These are phyloP conservation scores for Rosa chinensis DNA, from an alignment of 306 rosid genomes.

Conservation along the genomic window DNA sequence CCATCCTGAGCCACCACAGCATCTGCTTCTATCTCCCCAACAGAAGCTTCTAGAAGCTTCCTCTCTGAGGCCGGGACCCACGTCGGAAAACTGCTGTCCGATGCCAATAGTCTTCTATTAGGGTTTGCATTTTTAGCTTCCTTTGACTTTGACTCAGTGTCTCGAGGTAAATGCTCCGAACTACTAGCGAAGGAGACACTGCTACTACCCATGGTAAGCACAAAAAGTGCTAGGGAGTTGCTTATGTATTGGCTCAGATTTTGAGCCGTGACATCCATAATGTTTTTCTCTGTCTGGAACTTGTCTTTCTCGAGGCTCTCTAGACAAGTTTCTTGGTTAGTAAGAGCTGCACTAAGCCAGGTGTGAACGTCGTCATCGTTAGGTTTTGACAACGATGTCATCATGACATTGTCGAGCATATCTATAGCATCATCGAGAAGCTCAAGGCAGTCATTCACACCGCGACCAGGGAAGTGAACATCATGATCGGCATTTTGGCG, in stretches of 20 bases:
- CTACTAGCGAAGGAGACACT: not conserved
- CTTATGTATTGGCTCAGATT: slow-evolving; percentile 20
- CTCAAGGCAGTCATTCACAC: slow-evolving; percentile 33
- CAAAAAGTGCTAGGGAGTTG: slow-evolving; percentile 24
- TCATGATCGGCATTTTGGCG: not conserved
- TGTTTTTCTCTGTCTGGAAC: not conserved
- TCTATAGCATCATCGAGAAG: slow-evolving; percentile 33
- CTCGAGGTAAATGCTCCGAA: not conserved
- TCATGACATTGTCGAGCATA: slow-evolving; percentile 27
- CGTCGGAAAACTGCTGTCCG: slow-evolving; percentile 17
- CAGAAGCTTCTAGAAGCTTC: slow-evolving; percentile 29
- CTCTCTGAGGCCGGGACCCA: slow-evolving; percentile 32
- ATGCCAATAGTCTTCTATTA: slow-evolving; percentile 12
- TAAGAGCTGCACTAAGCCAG: slow-evolving; percentile 45
- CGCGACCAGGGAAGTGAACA: not conserved
- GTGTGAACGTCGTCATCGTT: slow-evolving; percentile 25
- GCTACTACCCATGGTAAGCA: not conserved
- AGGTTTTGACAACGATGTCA: not conserved
- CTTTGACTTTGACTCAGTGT: not conserved
- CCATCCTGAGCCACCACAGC: slow-evolving; percentile 47
- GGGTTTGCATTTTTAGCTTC: not conserved
- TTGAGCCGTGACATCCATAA: slow-evolving; percentile 8
- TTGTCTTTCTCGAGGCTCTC: slow-evolving; percentile 22
- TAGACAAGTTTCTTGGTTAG: slow-evolving; percentile 39
- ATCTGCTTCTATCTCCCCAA: slow-evolving; percentile 23